These are phyloP conservation scores for Elsinoe batatas DNA, from an alignment of 2,329 filamentous ascomycete species.

Conservation along the genomic window DNA sequence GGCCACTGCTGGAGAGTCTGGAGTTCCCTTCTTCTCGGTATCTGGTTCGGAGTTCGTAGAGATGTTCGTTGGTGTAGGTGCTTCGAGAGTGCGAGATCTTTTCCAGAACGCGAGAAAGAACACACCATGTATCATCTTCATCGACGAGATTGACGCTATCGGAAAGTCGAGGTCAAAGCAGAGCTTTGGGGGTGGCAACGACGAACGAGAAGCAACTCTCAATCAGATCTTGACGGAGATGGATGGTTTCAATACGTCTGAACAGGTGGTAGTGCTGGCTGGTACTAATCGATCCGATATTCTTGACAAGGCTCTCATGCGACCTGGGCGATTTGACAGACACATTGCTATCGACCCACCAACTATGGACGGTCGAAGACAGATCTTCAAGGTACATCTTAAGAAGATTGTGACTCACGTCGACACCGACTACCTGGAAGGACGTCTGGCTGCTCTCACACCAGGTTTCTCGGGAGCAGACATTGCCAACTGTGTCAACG, in stretches of 20 bases:
- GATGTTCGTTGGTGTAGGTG: slow-evolving; percentile 98
- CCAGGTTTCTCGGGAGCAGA: slow-evolving; percentile 96
- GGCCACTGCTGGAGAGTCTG: slow-evolving; percentile 92
- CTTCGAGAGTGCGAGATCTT: slow-evolving; percentile 86
- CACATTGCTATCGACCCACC: slow-evolving; percentile 92
- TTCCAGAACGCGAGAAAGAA: slow-evolving; percentile 93
- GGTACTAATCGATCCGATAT: slow-evolving; percentile 95
- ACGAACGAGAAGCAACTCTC: slow-evolving; percentile 91
- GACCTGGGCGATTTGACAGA: slow-evolving; percentile 91
- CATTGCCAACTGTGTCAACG: slow-evolving; percentile 97
- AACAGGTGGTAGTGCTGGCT: slow-evolving; percentile 92
- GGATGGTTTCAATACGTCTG: slow-evolving; percentile 96
- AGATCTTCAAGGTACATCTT: slow-evolving; percentile 92
- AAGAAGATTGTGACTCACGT: slow-evolving; percentile 91
- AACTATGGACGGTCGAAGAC: slow-evolving; percentile 91
- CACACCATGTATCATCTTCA: slow-evolving; percentile 97
- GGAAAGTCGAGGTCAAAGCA: slow-evolving; percentile 80
- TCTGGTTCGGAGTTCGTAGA: slow-evolving; percentile 98
- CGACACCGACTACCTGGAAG: slow-evolving; percentile 77
- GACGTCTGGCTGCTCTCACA: slow-evolving; percentile 81
- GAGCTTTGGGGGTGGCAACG: slow-evolving; percentile 81
- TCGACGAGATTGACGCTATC: slow-evolving; percentile 98
- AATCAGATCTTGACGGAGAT: slow-evolving; percentile 99
- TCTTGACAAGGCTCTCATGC: slow-evolving; percentile 89
- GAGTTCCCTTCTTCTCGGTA: slow-evolving; percentile 95